phyloP scores from a whole-genome alignment of 495 filamentous ascomycete genomes.

The Talaromyces thailandensis region DNA sequence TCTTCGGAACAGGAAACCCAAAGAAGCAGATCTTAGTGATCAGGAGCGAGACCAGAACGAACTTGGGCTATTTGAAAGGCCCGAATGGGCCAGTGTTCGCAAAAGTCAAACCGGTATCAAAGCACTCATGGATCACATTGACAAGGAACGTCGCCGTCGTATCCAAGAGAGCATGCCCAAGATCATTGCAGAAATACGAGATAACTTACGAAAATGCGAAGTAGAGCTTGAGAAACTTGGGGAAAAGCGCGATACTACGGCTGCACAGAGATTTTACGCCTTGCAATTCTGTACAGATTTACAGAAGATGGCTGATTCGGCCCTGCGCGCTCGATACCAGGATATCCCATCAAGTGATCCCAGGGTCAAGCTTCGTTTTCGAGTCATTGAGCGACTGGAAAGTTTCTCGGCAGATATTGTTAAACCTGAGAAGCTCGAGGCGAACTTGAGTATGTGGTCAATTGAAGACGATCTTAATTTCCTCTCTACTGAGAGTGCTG shows the following conservation, averaged over 20 bases:
- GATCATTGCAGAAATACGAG: neutral
- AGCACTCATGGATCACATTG: conserved; percentile 3
- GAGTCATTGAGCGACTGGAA: neutral
- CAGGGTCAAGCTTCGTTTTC: neutral
- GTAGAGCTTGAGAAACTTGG: neutral
- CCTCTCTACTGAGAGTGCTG: neutral
- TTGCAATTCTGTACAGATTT: neutral
- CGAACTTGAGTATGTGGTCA: neutral
- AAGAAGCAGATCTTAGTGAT: neutral
- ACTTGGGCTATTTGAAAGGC: neutral
- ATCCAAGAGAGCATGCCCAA: conserved; percentile 1
- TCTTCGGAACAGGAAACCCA: conserved; percentile 3
- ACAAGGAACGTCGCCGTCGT: neutral
- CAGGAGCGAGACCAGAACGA: conserved; percentile 1
- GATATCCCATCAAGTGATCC: neutral
- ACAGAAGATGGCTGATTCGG: neutral
- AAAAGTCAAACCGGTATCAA: conserved; percentile 3
- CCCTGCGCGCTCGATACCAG: neutral
- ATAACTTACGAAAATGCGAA: neutral
- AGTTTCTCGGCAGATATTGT: neutral
- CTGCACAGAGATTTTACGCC: neutral
- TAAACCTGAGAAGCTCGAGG: neutral
- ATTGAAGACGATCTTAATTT: neutral
- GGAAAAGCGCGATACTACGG: neutral
- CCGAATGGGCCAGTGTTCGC: neutral